phyloP scores from a whole-genome alignment of 768 basidiomycete genomes.

The Serendipita sp. region DNA sequence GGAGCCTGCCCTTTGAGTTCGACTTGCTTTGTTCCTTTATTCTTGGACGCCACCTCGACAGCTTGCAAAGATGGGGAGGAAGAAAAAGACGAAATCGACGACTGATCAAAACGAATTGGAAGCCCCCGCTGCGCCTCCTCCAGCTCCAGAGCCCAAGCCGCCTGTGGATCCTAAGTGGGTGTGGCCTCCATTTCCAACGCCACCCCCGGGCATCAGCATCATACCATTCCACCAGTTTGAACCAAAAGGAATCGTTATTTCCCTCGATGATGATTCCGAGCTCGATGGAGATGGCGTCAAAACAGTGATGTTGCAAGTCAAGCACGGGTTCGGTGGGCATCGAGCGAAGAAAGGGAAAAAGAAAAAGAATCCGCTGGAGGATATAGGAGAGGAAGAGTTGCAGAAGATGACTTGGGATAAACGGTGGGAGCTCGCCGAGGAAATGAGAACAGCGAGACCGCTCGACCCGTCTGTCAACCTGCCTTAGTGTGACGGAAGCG shows the following conservation, averaged over 20 bases:
- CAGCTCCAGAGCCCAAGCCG: neutral
- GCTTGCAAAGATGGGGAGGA: neutral
- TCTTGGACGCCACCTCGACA: neutral
- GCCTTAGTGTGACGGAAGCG: neutral
- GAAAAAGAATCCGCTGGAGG: slow-evolving; percentile 13
- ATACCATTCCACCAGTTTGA: slow-evolving; percentile 42
- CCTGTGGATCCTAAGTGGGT: neutral
- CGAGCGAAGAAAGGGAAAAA: slow-evolving; percentile 36
- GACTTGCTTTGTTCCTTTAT: neutral
- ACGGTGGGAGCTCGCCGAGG: slow-evolving; percentile 52
- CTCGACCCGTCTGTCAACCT: slow-evolving; percentile 32
- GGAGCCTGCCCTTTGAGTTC: no score
- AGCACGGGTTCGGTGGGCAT: slow-evolving; percentile 42
- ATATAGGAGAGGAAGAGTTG: slow-evolving; percentile 11
- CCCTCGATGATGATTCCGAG: slow-evolving; percentile 32
- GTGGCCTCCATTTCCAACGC: slow-evolving; percentile 31
- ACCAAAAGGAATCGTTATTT: slow-evolving; percentile 39
- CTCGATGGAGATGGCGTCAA: slow-evolving; percentile 52
- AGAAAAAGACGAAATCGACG: neutral
- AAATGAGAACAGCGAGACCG: slow-evolving; percentile 23
- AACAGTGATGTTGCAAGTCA: slow-evolving; percentile 38
- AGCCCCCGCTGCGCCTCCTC: neutral
- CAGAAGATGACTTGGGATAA: slow-evolving; percentile 43
- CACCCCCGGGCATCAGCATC: slow-evolving; percentile 32
- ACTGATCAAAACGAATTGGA: neutral